Evolutionary conservation across 805 yeast genomes (phyloP).

Genomic region (Kazachstania viticola): DNA sequence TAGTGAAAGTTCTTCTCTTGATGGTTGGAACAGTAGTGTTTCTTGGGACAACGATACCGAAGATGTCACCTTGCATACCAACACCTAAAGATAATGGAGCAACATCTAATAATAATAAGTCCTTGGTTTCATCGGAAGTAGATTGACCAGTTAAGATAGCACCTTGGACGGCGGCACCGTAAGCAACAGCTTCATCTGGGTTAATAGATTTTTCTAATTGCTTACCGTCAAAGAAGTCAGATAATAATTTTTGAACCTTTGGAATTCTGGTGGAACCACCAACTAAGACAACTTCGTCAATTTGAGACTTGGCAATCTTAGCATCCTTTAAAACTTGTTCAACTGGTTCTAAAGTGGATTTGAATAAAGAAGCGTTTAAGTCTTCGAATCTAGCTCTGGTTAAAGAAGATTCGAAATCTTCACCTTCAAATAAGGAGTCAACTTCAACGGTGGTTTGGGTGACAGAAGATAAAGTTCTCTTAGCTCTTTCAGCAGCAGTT

Average conservation of each 20-base stretch:
- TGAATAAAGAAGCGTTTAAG: slow-evolving; percentile 84
- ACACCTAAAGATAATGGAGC: slow-evolving; percentile 98
- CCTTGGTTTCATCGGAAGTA: slow-evolving; percentile 86
- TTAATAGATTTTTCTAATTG: slow-evolving; percentile 92
- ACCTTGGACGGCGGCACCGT: slow-evolving; percentile 99
- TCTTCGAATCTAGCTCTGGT: slow-evolving; percentile 99
- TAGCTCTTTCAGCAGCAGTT: slow-evolving; percentile 98
- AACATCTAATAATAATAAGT: slow-evolving; percentile 89
- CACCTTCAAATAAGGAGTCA: slow-evolving; percentile 91
- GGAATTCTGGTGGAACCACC: slow-evolving; percentile 99
- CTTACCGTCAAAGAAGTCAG: slow-evolving; percentile 94
- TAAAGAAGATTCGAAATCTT: slow-evolving; percentile 84
- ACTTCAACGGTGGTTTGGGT: slow-evolving; percentile 94
- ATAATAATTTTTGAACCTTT: slow-evolving; percentile 88
- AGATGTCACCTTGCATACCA: slow-evolving; percentile 98
- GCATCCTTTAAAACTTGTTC: slow-evolving; percentile 92
- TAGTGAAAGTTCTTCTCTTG: slow-evolving; percentile 97
- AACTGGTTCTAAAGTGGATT: slow-evolving; percentile 88
- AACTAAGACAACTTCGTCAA: slow-evolving; percentile 90
- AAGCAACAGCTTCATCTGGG: slow-evolving; percentile 99
- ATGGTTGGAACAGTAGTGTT: slow-evolving; percentile 99
- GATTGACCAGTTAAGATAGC: slow-evolving; percentile 93
- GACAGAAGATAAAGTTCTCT: slow-evolving; percentile 94
- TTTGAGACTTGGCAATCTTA: slow-evolving; percentile 68
- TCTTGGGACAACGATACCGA: slow-evolving; percentile 98